phyloP scores from a whole-genome alignment of 192 early-diverging fungal species.

The Glomus cerebriforme region DNA sequence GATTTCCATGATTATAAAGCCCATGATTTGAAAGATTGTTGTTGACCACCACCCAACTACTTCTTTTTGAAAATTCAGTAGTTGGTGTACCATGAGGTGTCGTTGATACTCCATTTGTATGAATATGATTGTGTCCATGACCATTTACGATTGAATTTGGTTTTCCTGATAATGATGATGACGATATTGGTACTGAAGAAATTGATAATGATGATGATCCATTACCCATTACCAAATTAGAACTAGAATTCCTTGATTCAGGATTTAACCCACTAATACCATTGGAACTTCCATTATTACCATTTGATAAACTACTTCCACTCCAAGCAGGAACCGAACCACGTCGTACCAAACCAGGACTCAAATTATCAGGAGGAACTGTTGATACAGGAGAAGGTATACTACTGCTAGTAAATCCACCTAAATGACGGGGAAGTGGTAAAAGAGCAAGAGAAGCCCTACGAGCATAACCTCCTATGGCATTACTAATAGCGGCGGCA shows the following conservation, averaged over 20 bases:
- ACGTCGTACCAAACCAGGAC: conserved; percentile 7
- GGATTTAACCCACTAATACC: background rate
- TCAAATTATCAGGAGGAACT: background rate
- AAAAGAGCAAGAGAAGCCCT: conserved; percentile 22
- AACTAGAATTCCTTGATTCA: background rate
- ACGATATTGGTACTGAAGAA: background rate
- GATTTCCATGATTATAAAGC: conserved; percentile 27
- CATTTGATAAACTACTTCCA: conserved; percentile 24
- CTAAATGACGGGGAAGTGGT: conserved; percentile 11
- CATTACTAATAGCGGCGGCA: background rate
- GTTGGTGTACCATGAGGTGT: background rate
- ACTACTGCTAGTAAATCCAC: background rate
- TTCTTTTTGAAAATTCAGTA: background rate
- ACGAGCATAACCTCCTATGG: conserved; percentile 17
- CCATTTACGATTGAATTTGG: background rate
- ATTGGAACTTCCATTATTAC: conserved; percentile 11
- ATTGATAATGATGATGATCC: background rate
- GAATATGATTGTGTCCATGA: background rate
- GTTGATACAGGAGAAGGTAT: conserved; percentile 14
- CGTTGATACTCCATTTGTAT: background rate
- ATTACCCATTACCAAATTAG: background rate
- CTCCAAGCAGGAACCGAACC: conserved; percentile 24
- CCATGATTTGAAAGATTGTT: conserved; percentile 10
- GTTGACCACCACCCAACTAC: conserved; percentile 23
- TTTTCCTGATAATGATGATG: background rate